Evolutionary conservation across 2,329 filamentous ascomycete genomes (phyloP), one percentile per base, ranked within the genome.

Genomic region (Pyrenophora tritici-repentis): DNA sequence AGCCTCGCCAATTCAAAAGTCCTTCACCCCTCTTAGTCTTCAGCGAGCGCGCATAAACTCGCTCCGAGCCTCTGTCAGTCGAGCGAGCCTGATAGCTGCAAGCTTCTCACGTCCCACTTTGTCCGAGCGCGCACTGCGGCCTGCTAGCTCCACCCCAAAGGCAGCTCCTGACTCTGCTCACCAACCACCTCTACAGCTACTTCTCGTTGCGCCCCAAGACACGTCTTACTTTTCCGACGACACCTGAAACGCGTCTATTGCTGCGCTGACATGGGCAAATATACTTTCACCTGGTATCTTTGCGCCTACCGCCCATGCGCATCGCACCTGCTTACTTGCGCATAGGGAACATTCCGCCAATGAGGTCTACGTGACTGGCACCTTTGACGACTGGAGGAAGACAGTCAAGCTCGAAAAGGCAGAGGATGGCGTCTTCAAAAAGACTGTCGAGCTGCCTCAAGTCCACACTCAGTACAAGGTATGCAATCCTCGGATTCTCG

Each of bases 381-480:
- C 90, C 58, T 97, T 97, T 73, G 93, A 97, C 77, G 83, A 90
- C 78, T 99, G 94, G 94, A 83, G 83, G 62, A 93, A 94, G 81
- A 91, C 86, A 49, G 84, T 93, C 73, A 84, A 89, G 79, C 83
- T 99, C 50, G 86, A 91, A 40, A 91, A 90, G 78, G 26, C 8
- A 10, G 81, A 85, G 34, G 88, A 83, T 70, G 73, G 74, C 58
- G 66, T 82, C 65, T 96, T 95, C 75, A 81, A 88, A 76, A 96
- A 96, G 81, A 84, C 85, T 29, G 91, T 99, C 53, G 79, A 84
- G 45, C 81, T 97, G 29, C 80, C 87, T 42, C 79, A 84, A 47
- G 77, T 41, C 58, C 96, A 94, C 78, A 87, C 96, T 63, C 86
- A 87, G 71, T 99, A 97, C 86, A 99, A 99, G 90, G 93, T 96